Evolutionary conservation across 352 stramenopile species (phyloP), one percentile per base, ranked within the genome.

Genomic region (Chrysophaeum taylorii): DNA sequence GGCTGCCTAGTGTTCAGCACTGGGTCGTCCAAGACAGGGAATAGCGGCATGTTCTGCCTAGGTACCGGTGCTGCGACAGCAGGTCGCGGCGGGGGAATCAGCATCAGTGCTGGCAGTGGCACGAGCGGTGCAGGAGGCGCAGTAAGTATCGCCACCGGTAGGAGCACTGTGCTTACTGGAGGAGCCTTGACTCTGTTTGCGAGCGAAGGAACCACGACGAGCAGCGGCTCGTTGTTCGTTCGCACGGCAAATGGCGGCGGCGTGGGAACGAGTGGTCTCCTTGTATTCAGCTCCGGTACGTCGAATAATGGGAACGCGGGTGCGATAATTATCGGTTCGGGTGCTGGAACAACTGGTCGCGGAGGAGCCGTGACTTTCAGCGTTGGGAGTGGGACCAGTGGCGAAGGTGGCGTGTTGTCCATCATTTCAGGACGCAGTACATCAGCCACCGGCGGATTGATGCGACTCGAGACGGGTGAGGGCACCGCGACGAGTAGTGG

Each of bases 21-120:
- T 16, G 52, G 52, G 7, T 41, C 52, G 33, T 35, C 52, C 5
- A 38, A 14, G 7, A 15, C 4, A 15, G 52, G 25, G 7, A 63
- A 63, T n/a, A 63, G 9, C 2, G 52, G 52, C 14, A 63, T 25
- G 5, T 14, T 63, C 2, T 38, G 36, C 52, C 27, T 63, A 2
- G 52, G 52, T 36, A 63, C 52, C 5, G 52, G 52, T 31, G 52
- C 52, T n/a, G 52, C 52, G 12, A 63, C 52, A 27, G 52, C 16
- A n/a, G 72, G 72, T 42, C 42, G 38, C 41, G 72, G 72, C 25
- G 72, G 72, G 1, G 50, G 42, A 37, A n/a, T 75, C 35, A 70
- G 57, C 42, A 33, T 75, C 33, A 64, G 52, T 39, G 71, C 73
- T 29, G 71, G 71, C 16, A 52, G 35, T 64, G 71, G 71, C 23